Base-by-base conservation (phyloP, 257 asterid genomes). In the Salvia miltiorrhiza region DNA sequence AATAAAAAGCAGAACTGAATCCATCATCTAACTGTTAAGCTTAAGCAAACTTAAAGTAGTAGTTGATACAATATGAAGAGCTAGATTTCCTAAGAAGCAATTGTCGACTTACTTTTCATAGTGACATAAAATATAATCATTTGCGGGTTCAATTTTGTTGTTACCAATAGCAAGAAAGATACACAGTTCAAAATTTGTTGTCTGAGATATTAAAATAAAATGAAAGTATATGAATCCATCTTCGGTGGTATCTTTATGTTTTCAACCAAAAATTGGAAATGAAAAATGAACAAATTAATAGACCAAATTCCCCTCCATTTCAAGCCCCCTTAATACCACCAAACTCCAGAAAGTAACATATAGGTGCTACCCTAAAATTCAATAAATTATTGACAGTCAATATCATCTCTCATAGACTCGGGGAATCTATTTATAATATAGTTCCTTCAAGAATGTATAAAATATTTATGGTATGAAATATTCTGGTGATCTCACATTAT, bases 1-100 rank as follows among this genome's bases (percentile, higher is more conserved):
- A 69, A 19, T 37, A 66, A 76, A 57, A 62, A 28, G 53, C 74
- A 65, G 54, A 61, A 47, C 40, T 26, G 68, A 57, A 64, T 47
- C 48, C 63, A 61, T 48, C 72, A 66, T 48, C 45, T 28, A 63
- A 71, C 50, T 52, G 69, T 24, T 41, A 57, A 65, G 45, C 30
- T 24, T 41, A 57, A 65, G 45, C 30, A 43, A 64, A 65, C 43
- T 59, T 69, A 39, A 19, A 59, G 62, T 45, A 69, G 57, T 59
- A 19, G 30, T 44, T 30, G 55, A 65, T 58, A 44, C 28, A 64
- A 53, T 56, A 58, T 5, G 59, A 17, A 67, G 71, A 63, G 33
- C n/a, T 16, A 60, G 3, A 35, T 20, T n/a, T 17, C 50, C 24
- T 2, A 60, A 61, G 49, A 39, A 12, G 62, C 56, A 61, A 28